Conservation (phyloP, 1,284 basidiomycete species). For the Fistulinella cinereoalba region DNA sequence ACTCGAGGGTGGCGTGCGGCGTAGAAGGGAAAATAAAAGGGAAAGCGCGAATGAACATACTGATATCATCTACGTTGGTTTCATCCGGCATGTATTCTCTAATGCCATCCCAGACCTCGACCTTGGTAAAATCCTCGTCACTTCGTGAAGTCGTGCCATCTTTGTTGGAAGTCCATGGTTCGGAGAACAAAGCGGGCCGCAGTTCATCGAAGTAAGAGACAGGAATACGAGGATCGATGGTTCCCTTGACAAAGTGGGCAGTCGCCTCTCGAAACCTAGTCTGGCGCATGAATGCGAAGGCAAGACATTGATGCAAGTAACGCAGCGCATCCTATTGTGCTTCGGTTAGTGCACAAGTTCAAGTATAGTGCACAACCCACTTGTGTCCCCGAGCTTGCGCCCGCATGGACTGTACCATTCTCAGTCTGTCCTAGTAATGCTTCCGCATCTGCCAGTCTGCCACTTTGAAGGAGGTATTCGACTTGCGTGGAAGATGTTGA, state of each 20-base stretch:
- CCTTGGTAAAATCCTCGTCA: conserved; percentile 60
- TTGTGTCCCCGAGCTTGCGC: conserved; percentile 5
- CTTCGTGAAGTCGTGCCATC: conserved; percentile 33
- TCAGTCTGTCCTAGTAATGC: conserved; percentile 50
- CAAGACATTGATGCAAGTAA: conserved; percentile 77
- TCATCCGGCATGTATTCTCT: conserved; percentile 61
- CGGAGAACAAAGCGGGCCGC: conserved; percentile 53
- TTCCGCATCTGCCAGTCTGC: conserved; percentile 62
- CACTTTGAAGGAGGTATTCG: conserved; percentile 65
- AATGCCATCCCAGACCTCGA: conserved; percentile 62
- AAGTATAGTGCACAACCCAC: conserved; percentile 8
- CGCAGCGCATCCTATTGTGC: conserved; percentile 51
- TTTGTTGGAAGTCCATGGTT: conserved; percentile 6
- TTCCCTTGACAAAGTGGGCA: conserved; percentile 66
- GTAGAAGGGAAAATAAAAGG: conserved; percentile 20
- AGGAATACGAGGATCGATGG: conserved; percentile 72
- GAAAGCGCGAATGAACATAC: conserved; percentile 49
- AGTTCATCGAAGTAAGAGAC: conserved; percentile 76
- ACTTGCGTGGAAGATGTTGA: conserved; percentile 72
- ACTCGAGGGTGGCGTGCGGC: conserved; percentile 17
- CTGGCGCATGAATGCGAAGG: conserved; percentile 67
- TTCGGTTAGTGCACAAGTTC: conserved; percentile 1
- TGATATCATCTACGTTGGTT: conserved; percentile 67
- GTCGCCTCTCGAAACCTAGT: conserved; percentile 78
- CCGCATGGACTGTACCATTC: conserved; percentile 12